These are phyloP conservation scores for Rhizophlyctis rosea DNA, from an alignment of 192 early-diverging fungal genomes.

Conservation along the genomic window DNA sequence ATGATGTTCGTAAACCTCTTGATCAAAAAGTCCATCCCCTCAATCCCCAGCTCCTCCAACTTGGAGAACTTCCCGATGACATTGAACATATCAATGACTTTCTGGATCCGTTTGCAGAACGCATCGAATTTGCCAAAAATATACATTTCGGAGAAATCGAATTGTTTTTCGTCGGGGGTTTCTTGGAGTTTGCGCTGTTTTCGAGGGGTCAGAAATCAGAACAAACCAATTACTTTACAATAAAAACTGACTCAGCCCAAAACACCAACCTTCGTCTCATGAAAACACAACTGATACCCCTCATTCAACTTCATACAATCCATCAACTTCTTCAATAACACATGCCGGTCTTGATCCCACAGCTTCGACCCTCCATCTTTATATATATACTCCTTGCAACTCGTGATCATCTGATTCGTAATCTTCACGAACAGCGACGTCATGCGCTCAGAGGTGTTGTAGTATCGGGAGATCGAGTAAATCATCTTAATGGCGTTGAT, in stretches of 20 bases:
- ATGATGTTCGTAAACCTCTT: conserved; percentile 61
- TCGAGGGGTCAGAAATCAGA: no score
- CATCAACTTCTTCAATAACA: conserved; percentile 51
- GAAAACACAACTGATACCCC: conserved; percentile 60
- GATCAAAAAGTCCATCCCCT: conserved; percentile 61
- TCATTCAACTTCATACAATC: conserved; percentile 61
- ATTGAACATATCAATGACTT: conserved; percentile 67
- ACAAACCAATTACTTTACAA: no score
- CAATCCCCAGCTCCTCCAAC: conserved; percentile 55
- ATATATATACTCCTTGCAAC: conserved; percentile 67
- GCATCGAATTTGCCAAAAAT: conserved; percentile 71
- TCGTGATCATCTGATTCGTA: conserved; percentile 69
- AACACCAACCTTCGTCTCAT: conserved; percentile 66
- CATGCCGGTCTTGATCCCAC: conserved; percentile 59
- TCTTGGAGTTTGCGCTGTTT: conserved; percentile 55
- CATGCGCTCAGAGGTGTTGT: conserved; percentile 68
- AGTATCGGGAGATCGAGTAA: conserved; percentile 63
- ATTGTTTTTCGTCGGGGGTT: conserved; percentile 61
- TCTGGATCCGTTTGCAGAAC: conserved; percentile 68
- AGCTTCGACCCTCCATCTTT: conserved; percentile 62
- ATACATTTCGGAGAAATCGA: conserved; percentile 69
- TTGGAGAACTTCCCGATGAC: conserved; percentile 64
- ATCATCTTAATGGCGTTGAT: conserved; percentile 72
- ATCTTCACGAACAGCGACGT: conserved; percentile 67
- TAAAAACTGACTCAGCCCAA: no score